These are phyloP conservation scores for Trypanosoma avium DNA, from an alignment of 208 protist species.

Conservation along the genomic window DNA sequence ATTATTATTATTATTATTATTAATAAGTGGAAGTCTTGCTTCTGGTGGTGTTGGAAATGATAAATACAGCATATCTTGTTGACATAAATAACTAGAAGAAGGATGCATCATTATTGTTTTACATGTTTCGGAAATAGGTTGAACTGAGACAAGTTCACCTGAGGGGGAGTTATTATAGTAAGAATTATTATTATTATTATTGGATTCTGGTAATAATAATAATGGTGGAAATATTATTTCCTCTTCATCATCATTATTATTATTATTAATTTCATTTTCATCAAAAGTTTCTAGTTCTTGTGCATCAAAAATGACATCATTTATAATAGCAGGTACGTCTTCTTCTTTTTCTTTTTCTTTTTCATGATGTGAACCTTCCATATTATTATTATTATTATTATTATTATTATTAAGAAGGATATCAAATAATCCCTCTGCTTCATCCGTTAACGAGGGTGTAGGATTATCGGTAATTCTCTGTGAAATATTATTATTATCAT, in stretches of 20 bases:
- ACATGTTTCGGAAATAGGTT: background rate
- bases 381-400: no score
- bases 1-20: no score
- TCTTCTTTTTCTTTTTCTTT: slow-evolving; percentile 19
- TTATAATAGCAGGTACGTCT: background rate
- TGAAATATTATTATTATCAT: no score
- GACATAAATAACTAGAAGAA: slow-evolving; percentile 30
- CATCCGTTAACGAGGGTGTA: no score
- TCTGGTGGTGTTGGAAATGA: slow-evolving; percentile 38
- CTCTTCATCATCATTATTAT: no score
- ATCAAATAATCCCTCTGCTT: no score
- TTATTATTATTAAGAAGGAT: no score
- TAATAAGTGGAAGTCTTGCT: slow-evolving; percentile 29
- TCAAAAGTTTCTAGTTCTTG: no score
- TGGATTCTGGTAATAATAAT: background rate
- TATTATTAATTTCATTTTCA: no score
- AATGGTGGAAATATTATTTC: background rate
- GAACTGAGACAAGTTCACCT: background rate
- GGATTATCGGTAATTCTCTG: no score
- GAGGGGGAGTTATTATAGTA: background rate
- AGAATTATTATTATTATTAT: background rate
- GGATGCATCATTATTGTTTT: background rate
- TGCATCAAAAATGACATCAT: slow-evolving; percentile 5
- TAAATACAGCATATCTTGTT: slow-evolving; percentile 72
- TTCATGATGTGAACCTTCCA: background rate